Evolutionary conservation across 176 grass and related monocot genomes (phyloP).

Genomic region (Typha latifolia): DNA sequence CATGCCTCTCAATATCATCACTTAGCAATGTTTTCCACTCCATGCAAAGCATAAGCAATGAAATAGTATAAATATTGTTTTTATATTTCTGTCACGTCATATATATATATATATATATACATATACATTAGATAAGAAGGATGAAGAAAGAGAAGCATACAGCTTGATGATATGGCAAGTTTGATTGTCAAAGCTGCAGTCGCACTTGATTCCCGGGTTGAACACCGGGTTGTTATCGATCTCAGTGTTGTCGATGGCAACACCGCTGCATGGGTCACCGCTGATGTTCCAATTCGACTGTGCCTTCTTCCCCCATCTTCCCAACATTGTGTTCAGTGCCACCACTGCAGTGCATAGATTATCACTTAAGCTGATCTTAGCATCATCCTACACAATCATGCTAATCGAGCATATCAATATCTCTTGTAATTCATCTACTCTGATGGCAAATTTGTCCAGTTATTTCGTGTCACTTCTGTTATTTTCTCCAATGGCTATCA

Average conservation of each 20-base stretch:
- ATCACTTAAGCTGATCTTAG: too few species aligned
- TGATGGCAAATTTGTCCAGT: too few species aligned
- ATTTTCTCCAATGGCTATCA: too few species aligned
- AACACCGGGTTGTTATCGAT: not conserved
- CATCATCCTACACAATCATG: not conserved
- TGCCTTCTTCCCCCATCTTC: constrained; percentile 9
- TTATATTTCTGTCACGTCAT: not conserved
- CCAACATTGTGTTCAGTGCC: constrained; percentile 28
- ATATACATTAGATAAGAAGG: not conserved
- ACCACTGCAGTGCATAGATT: not conserved
- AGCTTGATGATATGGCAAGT: constrained; percentile 26
- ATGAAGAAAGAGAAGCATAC: constrained; percentile 7
- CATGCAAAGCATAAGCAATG: too few species aligned
- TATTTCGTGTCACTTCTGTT: too few species aligned
- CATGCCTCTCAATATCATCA: too few species aligned
- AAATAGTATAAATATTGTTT: not conserved
- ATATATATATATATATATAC: too few species aligned
- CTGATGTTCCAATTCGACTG: constrained; percentile 25
- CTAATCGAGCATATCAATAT: too few species aligned
- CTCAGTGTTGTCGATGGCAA: constrained; percentile 2
- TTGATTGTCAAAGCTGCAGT: constrained; percentile 23
- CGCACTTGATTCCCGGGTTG: constrained; percentile 29
- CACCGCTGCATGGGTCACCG: constrained; percentile 30
- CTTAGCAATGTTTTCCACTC: too few species aligned
- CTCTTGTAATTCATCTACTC: too few species aligned